Conservation (phyloP, 306 rosid genomes). For the Quercus suber region DNA sequence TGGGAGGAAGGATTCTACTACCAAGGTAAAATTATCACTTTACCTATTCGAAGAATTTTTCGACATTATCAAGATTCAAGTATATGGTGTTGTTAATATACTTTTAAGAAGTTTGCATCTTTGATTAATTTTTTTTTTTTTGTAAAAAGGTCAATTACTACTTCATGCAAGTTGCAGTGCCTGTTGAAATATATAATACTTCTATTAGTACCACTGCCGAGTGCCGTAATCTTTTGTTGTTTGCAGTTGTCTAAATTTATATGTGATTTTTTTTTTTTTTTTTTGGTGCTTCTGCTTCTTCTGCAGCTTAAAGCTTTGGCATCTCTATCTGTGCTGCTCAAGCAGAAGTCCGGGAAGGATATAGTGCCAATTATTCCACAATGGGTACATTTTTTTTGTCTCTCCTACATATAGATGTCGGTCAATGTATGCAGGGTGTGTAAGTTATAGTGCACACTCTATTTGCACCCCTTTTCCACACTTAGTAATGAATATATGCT, state of each 20-base stretch:
- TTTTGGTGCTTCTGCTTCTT: background rate
- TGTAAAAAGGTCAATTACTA: background rate
- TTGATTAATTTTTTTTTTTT: background rate
- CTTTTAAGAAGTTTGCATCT: background rate
- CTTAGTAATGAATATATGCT: background rate
- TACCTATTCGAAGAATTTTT: background rate
- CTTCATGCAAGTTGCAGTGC: background rate
- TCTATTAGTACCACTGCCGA: too few relatives aligned
- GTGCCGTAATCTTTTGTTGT: background rate
- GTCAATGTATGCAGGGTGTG: background rate
- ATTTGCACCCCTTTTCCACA: background rate
- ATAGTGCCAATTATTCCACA: conserved; percentile 69
- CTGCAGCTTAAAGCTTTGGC: conserved; percentile 88
- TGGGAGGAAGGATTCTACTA: conserved; percentile 85
- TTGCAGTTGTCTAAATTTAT: background rate
- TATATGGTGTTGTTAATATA: background rate
- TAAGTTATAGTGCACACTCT: background rate
- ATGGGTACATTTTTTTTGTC: conserved; percentile 60
- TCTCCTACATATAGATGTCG: background rate
- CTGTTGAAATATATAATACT: background rate
- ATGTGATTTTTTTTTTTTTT: background rate
- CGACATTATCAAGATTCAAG: background rate
- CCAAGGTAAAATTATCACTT: conserved; percentile 56
- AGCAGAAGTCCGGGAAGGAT: conserved; percentile 71
- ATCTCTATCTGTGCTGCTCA: conserved; percentile 59